Evolutionary conservation across 345 rosid genomes (phyloP).

Genomic region (Salix koriyanagi): DNA sequence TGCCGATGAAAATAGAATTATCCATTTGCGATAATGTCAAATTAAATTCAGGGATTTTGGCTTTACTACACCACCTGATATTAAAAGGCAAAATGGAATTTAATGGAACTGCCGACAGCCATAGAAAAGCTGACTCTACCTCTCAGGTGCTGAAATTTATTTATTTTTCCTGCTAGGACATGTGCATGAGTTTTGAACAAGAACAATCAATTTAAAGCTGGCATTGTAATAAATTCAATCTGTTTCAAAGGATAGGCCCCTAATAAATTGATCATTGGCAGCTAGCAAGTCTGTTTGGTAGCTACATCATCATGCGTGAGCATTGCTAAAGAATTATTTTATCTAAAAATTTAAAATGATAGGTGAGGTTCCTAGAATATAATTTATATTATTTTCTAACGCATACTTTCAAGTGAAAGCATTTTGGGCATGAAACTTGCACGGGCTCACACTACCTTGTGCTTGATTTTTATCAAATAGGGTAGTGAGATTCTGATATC

Average conservation of each 20-base stretch:
- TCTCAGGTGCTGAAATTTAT: not conserved
- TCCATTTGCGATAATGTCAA: not conserved
- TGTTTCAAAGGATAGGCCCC: conserved; percentile 14
- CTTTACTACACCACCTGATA: not conserved
- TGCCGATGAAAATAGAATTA: not conserved
- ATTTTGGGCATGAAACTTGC: too few species aligned
- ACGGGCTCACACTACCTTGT: too few species aligned
- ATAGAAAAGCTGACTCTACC: not conserved
- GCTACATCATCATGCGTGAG: conserved; percentile 12
- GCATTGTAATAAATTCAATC: conserved; percentile 15
- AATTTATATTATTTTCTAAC: too few species aligned
- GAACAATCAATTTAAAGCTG: conserved; percentile 18
- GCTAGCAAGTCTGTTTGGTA: conserved; percentile 15
- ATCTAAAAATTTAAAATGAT: too few species aligned
- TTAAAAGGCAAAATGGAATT: not conserved
- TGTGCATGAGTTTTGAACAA: not conserved
- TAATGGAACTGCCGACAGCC: not conserved
- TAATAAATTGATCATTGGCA: conserved; percentile 16
- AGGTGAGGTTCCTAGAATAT: too few species aligned
- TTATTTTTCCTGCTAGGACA: not conserved
- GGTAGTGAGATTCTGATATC: too few species aligned
- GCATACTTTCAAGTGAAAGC: too few species aligned
- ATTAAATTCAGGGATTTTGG: not conserved
- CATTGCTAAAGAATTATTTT: too few species aligned
- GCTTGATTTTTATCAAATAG: too few species aligned